Evolutionary conservation across 2,329 filamentous ascomycete genomes (phyloP), one percentile per base, ranked within the genome.

Genomic region (Metarhizium anisopliae): DNA sequence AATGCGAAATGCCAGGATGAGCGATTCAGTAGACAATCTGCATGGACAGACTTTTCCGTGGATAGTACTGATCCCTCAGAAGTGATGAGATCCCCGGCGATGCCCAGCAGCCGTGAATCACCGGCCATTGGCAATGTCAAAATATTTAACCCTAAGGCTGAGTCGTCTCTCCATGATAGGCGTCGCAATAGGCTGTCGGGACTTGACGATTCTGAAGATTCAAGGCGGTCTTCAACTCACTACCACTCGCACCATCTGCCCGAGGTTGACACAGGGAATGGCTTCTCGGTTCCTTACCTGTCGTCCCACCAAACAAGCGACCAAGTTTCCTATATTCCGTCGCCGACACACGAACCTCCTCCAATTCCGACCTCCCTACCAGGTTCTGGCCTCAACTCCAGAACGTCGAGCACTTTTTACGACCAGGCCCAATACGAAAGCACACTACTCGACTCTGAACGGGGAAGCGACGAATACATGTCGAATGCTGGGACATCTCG

Each of bases 31-130:
- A 78, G 81, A 51, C 76, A 78, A 54, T 82, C 81, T 2, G 71
- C 74, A n/a, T 84, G 81, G 81, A 84, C 81, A 30, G 81, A 84
- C 62, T 77, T 80, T 58, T 82, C 81, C 0, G 70, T 83, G 10
- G 79, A 80, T 16, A 83, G 78, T 56, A 73, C 71, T 20, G 77
- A 80, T 57, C 61, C 60, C n/a, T 68, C 69, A 13, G 67, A 69
- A 45, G 58, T 54, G 10, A 59, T 61, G 16, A 63, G 61, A 50
- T 69, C 69, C 7, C 63, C 68, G 16, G 65, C 60, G 30, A 59
- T 68, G 54, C 65, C 63, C n/a, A 62, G 61, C 35, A 53, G 58
- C 25, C 60, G 64, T 25, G 67, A 67, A 45, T 62, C 63, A 36
- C 62, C 63, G 3, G 58, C 64, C 6, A 67, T 62, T 53, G 66